Conservation (phyloP, 192 early-diverging fungal genomes). For the Podila horticola region DNA sequence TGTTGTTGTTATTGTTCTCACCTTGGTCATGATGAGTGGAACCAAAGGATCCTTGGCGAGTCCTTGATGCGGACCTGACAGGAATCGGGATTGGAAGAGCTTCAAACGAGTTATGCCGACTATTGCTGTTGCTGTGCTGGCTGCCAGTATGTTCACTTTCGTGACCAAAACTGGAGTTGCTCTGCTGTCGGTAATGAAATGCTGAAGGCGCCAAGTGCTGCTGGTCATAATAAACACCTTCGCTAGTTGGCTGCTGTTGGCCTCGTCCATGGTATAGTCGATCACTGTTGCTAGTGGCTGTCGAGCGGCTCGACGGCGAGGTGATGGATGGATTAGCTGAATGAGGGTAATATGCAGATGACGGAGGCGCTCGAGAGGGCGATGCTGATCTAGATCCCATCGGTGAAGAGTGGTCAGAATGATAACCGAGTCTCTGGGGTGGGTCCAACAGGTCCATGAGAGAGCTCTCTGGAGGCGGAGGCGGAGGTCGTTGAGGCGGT, state of each 20-base stretch:
- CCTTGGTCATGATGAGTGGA: background rate
- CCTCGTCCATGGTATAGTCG: slow-evolving; percentile 47
- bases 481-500: slow-evolving; percentile 28
- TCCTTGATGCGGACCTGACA: background rate
- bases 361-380: slow-evolving; percentile 13
- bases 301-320: slow-evolving; percentile 19
- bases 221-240: background rate
- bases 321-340: slow-evolving; percentile 39
- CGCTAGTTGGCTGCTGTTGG: background rate
- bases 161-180: background rate
- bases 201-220: background rate
- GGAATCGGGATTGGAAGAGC: background rate
- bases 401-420: slow-evolving; percentile 19
- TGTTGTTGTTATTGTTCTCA: background rate
- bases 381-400: slow-evolving; percentile 34
- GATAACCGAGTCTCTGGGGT: slow-evolving; percentile 15
- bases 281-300: slow-evolving; percentile 13
- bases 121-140: background rate
- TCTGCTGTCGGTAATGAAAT: slow-evolving; percentile 10
- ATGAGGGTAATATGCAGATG: slow-evolving; percentile 17
- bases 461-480: slow-evolving; percentile 31
- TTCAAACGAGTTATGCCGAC: slow-evolving; percentile 4
- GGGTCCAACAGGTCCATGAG: slow-evolving; percentile 46
- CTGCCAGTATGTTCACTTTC: background rate
- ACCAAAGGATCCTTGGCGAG: background rate